Conservation (phyloP, 495 filamentous ascomycete genomes). For the Cudoniella acicularis region DNA sequence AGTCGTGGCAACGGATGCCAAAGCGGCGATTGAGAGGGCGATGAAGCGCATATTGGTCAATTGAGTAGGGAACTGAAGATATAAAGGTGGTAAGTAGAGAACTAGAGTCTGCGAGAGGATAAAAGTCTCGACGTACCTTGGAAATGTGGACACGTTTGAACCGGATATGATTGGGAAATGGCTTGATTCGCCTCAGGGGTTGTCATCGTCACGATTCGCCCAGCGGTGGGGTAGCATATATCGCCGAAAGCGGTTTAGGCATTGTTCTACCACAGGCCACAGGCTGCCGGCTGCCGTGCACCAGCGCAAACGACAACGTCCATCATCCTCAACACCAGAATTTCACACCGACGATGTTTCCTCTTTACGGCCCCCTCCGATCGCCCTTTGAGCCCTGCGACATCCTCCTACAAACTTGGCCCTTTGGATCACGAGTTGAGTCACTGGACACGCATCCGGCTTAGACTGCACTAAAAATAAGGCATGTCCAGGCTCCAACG, state of each 20-base stretch:
- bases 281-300: neutral
- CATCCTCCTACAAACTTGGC: neutral
- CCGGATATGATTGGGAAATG: neutral
- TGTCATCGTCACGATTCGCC: neutral
- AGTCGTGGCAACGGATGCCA: constrained; percentile 48
- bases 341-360: neutral
- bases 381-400: neutral
- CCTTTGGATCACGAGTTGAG: neutral
- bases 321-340: neutral
- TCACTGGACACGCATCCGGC: neutral
- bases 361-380: neutral
- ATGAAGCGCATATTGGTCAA: constrained; percentile 49
- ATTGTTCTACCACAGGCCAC: neutral
- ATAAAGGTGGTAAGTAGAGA: neutral
- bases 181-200: neutral
- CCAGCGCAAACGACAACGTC: neutral
- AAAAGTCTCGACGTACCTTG: neutral
- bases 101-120: neutral
- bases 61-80: neutral
- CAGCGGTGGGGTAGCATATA: neutral
- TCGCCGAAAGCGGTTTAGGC: neutral
- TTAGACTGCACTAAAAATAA: neutral
- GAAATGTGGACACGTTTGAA: neutral
- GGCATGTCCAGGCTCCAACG: neutral
- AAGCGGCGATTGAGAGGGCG: constrained; percentile 51